Evolutionary conservation across 345 rosid genomes (phyloP).

Genomic region (Geranium brycei): DNA sequence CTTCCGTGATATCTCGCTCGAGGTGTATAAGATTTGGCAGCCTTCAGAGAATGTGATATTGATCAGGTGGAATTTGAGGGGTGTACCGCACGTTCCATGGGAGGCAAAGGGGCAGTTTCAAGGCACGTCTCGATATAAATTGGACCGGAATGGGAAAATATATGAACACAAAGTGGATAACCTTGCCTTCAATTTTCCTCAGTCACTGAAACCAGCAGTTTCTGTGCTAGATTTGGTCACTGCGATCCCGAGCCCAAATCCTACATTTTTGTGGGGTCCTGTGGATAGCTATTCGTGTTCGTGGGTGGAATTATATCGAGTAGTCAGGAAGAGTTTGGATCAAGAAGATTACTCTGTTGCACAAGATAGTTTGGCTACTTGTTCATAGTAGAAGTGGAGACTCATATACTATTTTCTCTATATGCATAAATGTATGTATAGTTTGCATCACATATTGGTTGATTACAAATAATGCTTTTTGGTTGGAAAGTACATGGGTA

Average conservation of each 20-base stretch:
- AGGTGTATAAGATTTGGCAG: constrained; percentile 80
- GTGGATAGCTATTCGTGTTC: constrained; percentile 48
- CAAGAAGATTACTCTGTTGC: constrained; percentile 24
- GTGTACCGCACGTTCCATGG: constrained; percentile 92
- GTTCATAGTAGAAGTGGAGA: constrained; percentile 29
- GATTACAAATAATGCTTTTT: constrained; percentile 7
- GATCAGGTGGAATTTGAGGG: constrained; percentile 84
- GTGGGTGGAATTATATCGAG: constrained; percentile 58
- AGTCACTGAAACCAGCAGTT: constrained; percentile 47
- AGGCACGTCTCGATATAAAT: constrained; percentile 78
- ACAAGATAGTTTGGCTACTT: constrained; percentile 43
- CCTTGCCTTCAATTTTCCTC: constrained; percentile 85
- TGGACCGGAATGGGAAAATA: constrained; percentile 72
- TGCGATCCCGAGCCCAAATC: constrained; percentile 76
- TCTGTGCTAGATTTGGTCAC: constrained; percentile 75
- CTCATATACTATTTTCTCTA: constrained; percentile 5
- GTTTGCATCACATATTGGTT: constrained; percentile 2
- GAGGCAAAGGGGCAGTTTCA: constrained; percentile 89
- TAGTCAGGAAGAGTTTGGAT: constrained; percentile 47
- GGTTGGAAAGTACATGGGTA: neutral
- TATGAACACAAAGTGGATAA: constrained; percentile 90
- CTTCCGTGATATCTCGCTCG: constrained; percentile 69
- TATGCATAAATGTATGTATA: neutral
- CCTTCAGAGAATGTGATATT: constrained; percentile 90
- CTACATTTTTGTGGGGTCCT: constrained; percentile 57